These are phyloP conservation scores for Trichomonas vaginalis DNA, from an alignment of 208 protist genomes.

Conservation along the genomic window DNA sequence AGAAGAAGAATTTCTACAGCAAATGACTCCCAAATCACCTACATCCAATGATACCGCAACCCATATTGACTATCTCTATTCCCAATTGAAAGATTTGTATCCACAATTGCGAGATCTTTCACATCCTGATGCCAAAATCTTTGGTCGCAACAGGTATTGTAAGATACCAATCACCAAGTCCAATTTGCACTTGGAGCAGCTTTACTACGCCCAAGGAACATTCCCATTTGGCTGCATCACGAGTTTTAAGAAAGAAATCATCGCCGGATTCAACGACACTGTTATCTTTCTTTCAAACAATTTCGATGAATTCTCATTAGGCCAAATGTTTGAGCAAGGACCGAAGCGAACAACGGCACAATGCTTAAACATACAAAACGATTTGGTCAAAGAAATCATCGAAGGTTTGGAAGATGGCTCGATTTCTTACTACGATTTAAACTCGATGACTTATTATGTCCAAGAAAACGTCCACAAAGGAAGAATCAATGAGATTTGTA, in stretches of 20 bases:
- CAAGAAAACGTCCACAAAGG: neutral
- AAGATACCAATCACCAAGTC: neutral
- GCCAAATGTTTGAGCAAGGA: neutral
- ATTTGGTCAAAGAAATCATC: neutral
- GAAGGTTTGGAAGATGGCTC: neutral
- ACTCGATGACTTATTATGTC: neutral
- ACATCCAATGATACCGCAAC: neutral
- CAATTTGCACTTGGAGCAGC: neutral
- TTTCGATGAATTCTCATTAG: neutral
- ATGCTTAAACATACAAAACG: neutral
- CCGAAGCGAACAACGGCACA: neutral
- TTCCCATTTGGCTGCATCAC: neutral
- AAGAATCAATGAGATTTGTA: neutral
- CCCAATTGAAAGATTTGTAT: too few relatives aligned
- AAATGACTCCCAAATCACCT: neutral
- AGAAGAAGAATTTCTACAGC: neutral
- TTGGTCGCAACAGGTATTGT: neutral
- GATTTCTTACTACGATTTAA: neutral
- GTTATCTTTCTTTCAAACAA: neutral
- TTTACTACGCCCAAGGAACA: neutral
- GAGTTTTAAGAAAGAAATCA: neutral
- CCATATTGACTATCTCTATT: neutral
- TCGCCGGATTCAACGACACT: neutral
- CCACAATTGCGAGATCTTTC: neutral
- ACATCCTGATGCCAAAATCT: neutral